Conservation (phyloP, 2,329 filamentous ascomycete genomes). For the Fusarium cyanostomum region DNA sequence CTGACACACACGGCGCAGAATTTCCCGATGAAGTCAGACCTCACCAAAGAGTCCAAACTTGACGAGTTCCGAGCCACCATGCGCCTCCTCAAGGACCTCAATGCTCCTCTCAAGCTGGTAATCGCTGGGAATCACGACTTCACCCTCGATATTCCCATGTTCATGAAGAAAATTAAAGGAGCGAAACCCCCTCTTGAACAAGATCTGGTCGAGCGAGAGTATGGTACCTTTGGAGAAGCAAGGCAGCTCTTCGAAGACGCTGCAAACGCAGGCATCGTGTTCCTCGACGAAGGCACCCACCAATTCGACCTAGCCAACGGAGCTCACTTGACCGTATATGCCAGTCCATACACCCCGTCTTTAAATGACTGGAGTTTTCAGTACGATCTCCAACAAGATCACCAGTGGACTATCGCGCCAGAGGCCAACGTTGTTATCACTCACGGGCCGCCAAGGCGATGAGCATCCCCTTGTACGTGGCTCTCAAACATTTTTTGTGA, state of each 20-base stretch:
- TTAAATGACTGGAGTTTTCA: slow-evolving; percentile 54
- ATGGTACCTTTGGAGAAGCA: slow-evolving; percentile 50
- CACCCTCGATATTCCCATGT: slow-evolving; percentile 49
- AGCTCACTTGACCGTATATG: slow-evolving; percentile 53
- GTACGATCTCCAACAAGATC: slow-evolving; percentile 43
- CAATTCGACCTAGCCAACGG: slow-evolving; percentile 54
- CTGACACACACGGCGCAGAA: slow-evolving; percentile 13
- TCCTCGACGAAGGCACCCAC: slow-evolving; percentile 55
- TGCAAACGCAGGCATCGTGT: slow-evolving; percentile 45
- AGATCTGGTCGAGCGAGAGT: slow-evolving; percentile 35
- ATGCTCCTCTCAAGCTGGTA: slow-evolving; percentile 58
- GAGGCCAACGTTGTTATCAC: slow-evolving; percentile 46
- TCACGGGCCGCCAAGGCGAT: slow-evolving; percentile 43
- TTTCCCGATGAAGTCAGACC: slow-evolving; percentile 42
- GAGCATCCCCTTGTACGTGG: background rate
- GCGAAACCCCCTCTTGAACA: background rate
- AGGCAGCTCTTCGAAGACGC: slow-evolving; percentile 41
- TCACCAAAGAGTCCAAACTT: slow-evolving; percentile 56
- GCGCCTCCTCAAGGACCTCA: slow-evolving; percentile 48
- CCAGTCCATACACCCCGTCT: slow-evolving; percentile 56
- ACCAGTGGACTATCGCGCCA: slow-evolving; percentile 35
- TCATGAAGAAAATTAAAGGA: slow-evolving; percentile 40
- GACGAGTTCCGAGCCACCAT: slow-evolving; percentile 52
- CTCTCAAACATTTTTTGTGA: slow-evolving; percentile 32
- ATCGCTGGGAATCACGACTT: slow-evolving; percentile 64